A percentile compares a stretch with the other conserved stretches of the same genome.
These are phyloP conservation scores for Cornus kousa DNA, from an alignment of 148 eudicot genomes.

Conservation along the genomic window DNA sequence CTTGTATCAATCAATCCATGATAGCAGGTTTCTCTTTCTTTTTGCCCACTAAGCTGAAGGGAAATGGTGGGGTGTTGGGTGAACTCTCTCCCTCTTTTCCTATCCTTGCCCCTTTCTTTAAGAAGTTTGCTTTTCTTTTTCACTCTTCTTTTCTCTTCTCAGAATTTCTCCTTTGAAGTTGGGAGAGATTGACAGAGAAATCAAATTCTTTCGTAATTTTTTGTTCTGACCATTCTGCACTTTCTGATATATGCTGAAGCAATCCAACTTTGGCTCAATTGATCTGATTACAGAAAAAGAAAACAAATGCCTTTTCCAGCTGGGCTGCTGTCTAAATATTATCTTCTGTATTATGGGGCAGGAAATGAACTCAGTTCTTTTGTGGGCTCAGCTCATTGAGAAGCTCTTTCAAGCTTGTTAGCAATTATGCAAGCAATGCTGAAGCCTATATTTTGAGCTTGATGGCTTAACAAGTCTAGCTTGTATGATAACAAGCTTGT, in stretches of 20 bases:
- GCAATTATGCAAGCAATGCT: not conserved
- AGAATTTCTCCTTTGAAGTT: not conserved
- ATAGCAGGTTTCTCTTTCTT: not conserved
- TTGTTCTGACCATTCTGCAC: not conserved
- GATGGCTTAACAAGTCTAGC: not conserved
- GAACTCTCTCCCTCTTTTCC: not conserved
- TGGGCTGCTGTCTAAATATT: not conserved
- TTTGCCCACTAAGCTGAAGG: not conserved
- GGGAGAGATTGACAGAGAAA: too few relatives aligned
- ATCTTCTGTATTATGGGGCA: not conserved
- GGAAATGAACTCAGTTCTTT: not conserved
- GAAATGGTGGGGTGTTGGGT: not conserved
- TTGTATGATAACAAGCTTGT: not conserved
- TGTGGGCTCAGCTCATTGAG: not conserved
- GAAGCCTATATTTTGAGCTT: not conserved
- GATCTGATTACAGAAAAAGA: not conserved
- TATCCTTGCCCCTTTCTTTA: not conserved
- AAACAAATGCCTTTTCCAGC: not conserved
- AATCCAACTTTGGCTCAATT: not conserved
- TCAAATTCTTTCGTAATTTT: too few relatives aligned
- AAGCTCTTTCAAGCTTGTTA: not conserved
- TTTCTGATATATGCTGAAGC: too few relatives aligned
- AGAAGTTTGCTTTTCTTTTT: not conserved
- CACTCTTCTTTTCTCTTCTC: not conserved
- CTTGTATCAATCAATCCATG: not conserved